phyloP scores from a whole-genome alignment of 1,284 basidiomycete genomes.

The Malassezia caprae region DNA sequence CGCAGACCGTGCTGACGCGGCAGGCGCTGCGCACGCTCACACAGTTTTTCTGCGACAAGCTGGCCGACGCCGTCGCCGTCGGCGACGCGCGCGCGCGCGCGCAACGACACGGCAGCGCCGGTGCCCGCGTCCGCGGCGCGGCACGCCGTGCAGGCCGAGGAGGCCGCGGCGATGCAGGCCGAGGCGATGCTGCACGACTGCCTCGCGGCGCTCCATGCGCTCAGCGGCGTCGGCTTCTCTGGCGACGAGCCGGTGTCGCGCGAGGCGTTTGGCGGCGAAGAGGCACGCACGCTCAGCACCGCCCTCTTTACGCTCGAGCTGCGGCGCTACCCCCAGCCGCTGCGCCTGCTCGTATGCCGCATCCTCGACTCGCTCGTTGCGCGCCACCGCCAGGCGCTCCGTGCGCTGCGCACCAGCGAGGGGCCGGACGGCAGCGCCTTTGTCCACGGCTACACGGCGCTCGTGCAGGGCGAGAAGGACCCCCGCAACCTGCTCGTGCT shows the following conservation, averaged over 20 bases:
- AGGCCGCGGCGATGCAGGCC: slow-evolving; percentile 27
- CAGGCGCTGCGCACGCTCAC: slow-evolving; percentile 66
- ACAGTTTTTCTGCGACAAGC: slow-evolving; percentile 71
- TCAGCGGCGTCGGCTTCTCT: slow-evolving; percentile 47
- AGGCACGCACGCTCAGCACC: slow-evolving; percentile 60
- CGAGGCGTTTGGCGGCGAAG: slow-evolving; percentile 62
- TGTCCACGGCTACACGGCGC: slow-evolving; percentile 62
- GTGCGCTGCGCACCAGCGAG: slow-evolving; percentile 3
- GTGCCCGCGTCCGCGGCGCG: slow-evolving; percentile 31
- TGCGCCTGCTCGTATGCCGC: slow-evolving; percentile 68
- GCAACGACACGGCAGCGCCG: slow-evolving; percentile 24
- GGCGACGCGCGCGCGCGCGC: slow-evolving; percentile 24
- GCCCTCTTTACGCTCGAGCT: slow-evolving; percentile 68
- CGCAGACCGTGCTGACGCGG: slow-evolving; percentile 55
- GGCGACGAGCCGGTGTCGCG: background rate
- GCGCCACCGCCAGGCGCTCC: slow-evolving; percentile 54
- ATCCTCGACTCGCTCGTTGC: slow-evolving; percentile 73
- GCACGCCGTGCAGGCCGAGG: slow-evolving; percentile 20
- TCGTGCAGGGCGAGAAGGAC: slow-evolving; percentile 93
- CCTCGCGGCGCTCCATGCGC: slow-evolving; percentile 61
- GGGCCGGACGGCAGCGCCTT: slow-evolving; percentile 56
- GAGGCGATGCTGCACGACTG: slow-evolving; percentile 35
- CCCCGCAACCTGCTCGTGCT: slow-evolving; percentile 83
- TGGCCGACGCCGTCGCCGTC: slow-evolving; percentile 63
- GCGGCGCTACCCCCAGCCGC: slow-evolving; percentile 68